Conservation (phyloP, 345 rosid genomes). For the Triadica sebifera region DNA sequence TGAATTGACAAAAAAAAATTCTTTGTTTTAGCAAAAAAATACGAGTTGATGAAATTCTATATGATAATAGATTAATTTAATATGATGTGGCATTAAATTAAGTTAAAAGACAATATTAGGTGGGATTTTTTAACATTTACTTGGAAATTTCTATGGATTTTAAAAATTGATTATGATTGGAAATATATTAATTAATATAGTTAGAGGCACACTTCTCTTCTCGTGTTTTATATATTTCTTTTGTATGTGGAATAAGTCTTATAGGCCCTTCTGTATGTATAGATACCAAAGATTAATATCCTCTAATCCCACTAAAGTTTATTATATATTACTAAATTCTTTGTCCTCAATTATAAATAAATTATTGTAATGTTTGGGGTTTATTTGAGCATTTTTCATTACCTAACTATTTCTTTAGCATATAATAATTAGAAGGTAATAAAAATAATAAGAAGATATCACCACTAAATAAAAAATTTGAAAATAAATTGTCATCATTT, state of each 20-base stretch:
- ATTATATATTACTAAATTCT: no score
- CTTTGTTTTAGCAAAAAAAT: neutral
- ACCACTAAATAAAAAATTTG: no score
- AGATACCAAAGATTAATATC: neutral
- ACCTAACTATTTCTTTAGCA: no score
- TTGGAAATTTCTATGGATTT: neutral
- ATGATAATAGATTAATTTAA: neutral
- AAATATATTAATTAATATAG: neutral
- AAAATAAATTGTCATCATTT: no score
- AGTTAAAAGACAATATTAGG: neutral
- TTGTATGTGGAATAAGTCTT: slow-evolving; percentile 14
- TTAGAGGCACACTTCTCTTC: neutral
- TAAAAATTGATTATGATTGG: neutral
- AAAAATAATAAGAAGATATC: no score
- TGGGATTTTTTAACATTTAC: neutral
- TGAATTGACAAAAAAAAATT: no score
- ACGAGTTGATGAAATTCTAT: neutral
- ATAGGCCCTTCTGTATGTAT: neutral
- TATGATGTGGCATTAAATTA: neutral
- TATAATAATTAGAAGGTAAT: no score
- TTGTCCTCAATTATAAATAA: no score
- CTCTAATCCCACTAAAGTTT: neutral
- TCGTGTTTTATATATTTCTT: slow-evolving; percentile 5
- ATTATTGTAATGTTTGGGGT: no score
- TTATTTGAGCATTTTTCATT: no score